Evolutionary conservation across 2,329 filamentous ascomycete species (phyloP), one percentile per base, ranked within the genome.

Genomic region (Trichophyton simii): DNA sequence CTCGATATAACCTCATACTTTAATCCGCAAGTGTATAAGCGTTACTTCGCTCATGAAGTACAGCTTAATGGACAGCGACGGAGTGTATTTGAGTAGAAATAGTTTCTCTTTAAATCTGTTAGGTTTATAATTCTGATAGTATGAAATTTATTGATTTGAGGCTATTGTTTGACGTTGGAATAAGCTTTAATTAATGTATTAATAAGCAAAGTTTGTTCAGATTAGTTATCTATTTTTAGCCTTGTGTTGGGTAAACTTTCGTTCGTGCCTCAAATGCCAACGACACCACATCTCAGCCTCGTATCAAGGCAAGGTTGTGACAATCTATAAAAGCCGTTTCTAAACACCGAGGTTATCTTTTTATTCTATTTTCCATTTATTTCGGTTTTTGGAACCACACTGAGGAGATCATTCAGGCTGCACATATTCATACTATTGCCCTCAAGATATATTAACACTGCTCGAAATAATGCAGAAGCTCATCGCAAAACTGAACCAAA

Each of bases 381-480:
- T 5, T 44, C 41, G 41, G 41, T n/a, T 44, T 44, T 44, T 44
- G 1, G 41, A 44, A n/a, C n/a, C 41, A n/a, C 3, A 42, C n/a
- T 2, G 41, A 44, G n/a, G 8, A 11, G 34, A 44, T 44, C n/a
- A 18, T n/a, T 44, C 4, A 44, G 41, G 18, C 6, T 2, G 15
- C 41, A 7, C 15, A 44, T 18, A 44, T n/a, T 18, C n/a, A 44
- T 20, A 20, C 18, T 44, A 44, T 44, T 44, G 6, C 41, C 41
- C 18, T 44, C 41, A 44, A 44, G 9, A 13, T 18, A 18, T 44
- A 18, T 44, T 13, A 18, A 2, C 6, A n/a, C 18, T 15, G 8
- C 41, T 44, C 41, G 41, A 44, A 44, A n/a, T n/a, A n/a, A 15
- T 7, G 15, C 6, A 44, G n/a, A n/a, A 44, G 63, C 88, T 54